Evolutionary conservation across 306 rosid genomes (phyloP), one percentile per base, ranked within the genome.

Genomic region (Quercus berberidifolia): DNA sequence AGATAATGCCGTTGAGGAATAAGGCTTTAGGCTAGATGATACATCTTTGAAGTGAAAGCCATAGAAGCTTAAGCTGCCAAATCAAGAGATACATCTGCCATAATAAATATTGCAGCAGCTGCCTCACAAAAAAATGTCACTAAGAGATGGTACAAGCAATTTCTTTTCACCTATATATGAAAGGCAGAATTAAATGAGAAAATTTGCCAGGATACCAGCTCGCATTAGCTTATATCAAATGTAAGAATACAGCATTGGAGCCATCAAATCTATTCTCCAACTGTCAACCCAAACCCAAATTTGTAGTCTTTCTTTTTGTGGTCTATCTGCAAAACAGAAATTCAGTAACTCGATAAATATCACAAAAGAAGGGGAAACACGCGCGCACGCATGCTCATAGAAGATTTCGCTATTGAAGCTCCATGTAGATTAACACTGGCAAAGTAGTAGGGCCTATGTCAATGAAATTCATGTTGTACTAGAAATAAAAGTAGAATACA

Each of bases 221-320:
- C 3, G 6, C 10, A 5, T 33, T n/a, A 67, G 46, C 49, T 67
- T 8, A 33, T 19, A 33, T 17, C 8, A 33, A 28, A 19, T 7
- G 49, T 6, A 33, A 31, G 51, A 18, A 62, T 14, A 62, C 54
- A 49, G 51, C 71, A 33, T 67, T 19, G 23, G 51, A 19, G 51
- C 51, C 11, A 33, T 67, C 79, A 19, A 77, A 79, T 76, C 92
- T 87, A 93, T 84, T 96, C 98, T 72, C 99, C 99, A 67, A 96
- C 97, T 12, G 93, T 93, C 91, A 96, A 87, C 78, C 99, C 99
- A 82, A 96, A 96, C 69, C 99, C 98, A 64, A 96, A 93, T 85
- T 93, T 96, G 96, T 93, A 96, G 87, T 96, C 99, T 75, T 93
- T 96, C 97, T 87, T 96, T 83, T 33, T 83, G 84, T 93, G 97